Percentiles rank a stretch among this genome's conserved stretches.
phyloP scores from a whole-genome alignment of 208 protist genomes.

The Crithidia mellificae region DNA sequence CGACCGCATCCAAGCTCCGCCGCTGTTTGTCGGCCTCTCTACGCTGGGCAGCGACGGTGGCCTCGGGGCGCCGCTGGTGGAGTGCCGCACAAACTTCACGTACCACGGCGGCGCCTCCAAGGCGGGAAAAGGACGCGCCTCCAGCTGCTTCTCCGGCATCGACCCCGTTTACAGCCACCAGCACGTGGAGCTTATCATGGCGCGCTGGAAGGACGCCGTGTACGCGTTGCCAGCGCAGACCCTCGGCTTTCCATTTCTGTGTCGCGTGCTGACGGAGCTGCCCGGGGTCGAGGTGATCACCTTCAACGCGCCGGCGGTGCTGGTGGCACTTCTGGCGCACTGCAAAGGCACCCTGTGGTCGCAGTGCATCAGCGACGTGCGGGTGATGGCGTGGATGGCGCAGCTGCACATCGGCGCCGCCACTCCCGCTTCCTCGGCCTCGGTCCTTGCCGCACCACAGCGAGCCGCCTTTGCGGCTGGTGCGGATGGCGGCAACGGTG shows the following conservation, averaged over 20 bases:
- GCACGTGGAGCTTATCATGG: constrained; percentile 43
- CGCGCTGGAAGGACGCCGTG: constrained; percentile 81
- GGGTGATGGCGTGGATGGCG: constrained; percentile 86
- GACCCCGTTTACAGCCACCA: constrained; percentile 44
- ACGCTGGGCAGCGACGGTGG: constrained; percentile 1
- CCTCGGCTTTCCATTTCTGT: constrained; percentile 57
- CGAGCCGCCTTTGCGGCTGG: not conserved
- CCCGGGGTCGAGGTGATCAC: constrained; percentile 88
- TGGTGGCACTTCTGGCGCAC: constrained; percentile 65
- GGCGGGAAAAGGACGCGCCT: constrained; percentile 23
- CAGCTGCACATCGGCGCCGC: constrained; percentile 26
- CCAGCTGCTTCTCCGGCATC: constrained; percentile 25
- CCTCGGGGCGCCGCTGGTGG: constrained; percentile 1
- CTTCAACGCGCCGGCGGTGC: constrained; percentile 75
- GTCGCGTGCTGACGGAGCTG: constrained; percentile 63
- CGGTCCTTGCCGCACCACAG: not conserved
- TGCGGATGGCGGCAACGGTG: not conserved
- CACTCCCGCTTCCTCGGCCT: not conserved
- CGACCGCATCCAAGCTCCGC: constrained; percentile 82
- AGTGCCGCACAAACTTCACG: constrained; percentile 37
- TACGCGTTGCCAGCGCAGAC: constrained; percentile 51
- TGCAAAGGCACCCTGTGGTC: constrained; percentile 52
- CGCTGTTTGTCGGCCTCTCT: constrained; percentile 72
- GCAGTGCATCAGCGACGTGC: constrained; percentile 80
- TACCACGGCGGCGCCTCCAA: constrained; percentile 22